phyloP scores from a whole-genome alignment of 371 early-diverging fungal species.

The Catenaria anguillulae region DNA sequence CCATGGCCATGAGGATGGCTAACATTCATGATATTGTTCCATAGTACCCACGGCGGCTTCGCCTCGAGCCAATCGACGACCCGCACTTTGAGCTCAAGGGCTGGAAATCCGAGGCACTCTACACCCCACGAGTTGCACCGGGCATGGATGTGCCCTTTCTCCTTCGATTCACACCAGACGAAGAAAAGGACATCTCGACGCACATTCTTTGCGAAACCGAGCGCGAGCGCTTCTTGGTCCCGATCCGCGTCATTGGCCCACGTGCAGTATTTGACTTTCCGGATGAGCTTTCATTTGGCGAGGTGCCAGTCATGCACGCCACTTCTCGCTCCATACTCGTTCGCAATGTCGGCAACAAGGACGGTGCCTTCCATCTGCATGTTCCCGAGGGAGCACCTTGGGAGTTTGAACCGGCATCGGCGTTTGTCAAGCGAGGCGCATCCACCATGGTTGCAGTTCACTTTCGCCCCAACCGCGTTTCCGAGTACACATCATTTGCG shows the following conservation, averaged over 20 bases:
- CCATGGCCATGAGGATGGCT: no score
- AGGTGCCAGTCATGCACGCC: conserved; percentile 24
- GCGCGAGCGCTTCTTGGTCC: conserved; percentile 35
- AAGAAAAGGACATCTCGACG: conserved; percentile 22
- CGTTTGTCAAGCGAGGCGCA: no score
- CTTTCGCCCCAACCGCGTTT: neutral
- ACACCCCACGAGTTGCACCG: conserved; percentile 30
- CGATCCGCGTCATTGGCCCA: conserved; percentile 29
- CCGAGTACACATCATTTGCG: neutral
- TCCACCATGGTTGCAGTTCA: no score
- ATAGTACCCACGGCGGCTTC: conserved; percentile 27
- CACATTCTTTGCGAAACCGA: conserved; percentile 35
- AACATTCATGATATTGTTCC: no score
- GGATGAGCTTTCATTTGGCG: conserved; percentile 24
- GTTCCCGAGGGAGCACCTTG: neutral
- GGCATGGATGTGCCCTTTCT: conserved; percentile 36
- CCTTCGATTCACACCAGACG: conserved; percentile 32
- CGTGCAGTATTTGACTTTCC: conserved; percentile 35
- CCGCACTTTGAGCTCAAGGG: conserved; percentile 25
- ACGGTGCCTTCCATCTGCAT: neutral
- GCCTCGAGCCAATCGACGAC: conserved; percentile 25
- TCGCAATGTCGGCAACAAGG: conserved; percentile 30
- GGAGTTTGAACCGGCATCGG: no score
- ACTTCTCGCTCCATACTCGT: conserved; percentile 22
- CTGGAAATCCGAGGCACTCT: conserved; percentile 18